phyloP scores from a whole-genome alignment of 1,284 basidiomycete species.

The Cryptococcus jaspeensis region DNA sequence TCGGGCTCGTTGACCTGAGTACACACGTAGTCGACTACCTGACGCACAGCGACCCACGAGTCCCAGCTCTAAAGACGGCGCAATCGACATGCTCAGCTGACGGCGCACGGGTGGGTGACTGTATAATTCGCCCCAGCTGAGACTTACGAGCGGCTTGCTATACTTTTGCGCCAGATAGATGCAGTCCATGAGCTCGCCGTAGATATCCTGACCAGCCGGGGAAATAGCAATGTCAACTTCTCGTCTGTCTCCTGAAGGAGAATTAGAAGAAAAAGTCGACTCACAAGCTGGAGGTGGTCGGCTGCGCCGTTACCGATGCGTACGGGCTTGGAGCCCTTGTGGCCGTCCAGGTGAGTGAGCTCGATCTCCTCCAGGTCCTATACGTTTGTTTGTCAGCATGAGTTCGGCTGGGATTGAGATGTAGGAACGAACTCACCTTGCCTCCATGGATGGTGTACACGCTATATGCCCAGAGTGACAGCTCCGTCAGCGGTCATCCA shows the following conservation, averaged over 20 bases:
- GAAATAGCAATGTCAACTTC: not conserved
- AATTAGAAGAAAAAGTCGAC: constrained; percentile 27
- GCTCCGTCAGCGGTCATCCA: not conserved
- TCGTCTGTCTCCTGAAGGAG: not conserved
- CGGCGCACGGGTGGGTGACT: too few relatives aligned
- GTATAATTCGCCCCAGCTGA: too few relatives aligned
- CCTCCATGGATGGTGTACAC: constrained; percentile 57
- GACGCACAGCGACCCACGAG: constrained; percentile 61
- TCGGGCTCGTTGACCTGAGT: constrained; percentile 44
- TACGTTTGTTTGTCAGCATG: too few relatives aligned
- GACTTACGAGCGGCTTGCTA: constrained; percentile 57
- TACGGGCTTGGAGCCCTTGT: constrained; percentile 65
- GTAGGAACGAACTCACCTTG: constrained; percentile 51
- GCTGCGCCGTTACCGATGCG: constrained; percentile 86
- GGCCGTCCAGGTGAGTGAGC: constrained; percentile 73
- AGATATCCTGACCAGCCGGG: constrained; percentile 75
- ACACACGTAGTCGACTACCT: constrained; percentile 52
- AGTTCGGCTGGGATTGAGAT: not conserved
- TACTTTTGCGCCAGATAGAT: constrained; percentile 87
- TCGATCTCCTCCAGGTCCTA: constrained; percentile 75
- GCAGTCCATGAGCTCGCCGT: constrained; percentile 86
- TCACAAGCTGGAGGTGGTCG: constrained; percentile 79
- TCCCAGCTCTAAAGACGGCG: constrained; percentile 60
- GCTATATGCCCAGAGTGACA: constrained; percentile 12
- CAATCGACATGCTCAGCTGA: not conserved